Evolutionary conservation across 768 basidiomycete species (phyloP).

Genomic region (Chlorophyllum brunneum): DNA sequence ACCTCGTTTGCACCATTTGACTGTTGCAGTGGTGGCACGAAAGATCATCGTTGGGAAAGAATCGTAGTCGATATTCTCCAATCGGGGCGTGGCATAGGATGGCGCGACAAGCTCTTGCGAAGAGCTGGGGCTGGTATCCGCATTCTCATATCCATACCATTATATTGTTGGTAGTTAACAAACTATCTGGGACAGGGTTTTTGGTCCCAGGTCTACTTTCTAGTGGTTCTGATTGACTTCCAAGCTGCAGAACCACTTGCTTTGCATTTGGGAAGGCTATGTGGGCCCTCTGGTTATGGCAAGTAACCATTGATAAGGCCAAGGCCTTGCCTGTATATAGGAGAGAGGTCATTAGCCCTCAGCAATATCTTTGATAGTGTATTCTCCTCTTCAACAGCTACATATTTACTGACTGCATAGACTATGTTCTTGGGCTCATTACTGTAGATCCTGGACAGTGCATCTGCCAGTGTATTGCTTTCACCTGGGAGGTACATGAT

Average conservation of each 20-base stretch:
- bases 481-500: conserved; percentile 24
- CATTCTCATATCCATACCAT: too few species aligned
- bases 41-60: too few species aligned
- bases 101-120: too few species aligned
- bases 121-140: too few species aligned
- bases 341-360: neutral
- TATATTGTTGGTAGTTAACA: too few species aligned
- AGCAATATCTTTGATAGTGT: neutral
- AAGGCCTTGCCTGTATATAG: neutral
- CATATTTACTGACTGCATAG: conserved; percentile 3
- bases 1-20: too few species aligned
- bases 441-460: conserved; percentile 26
- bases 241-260: conserved; percentile 7
- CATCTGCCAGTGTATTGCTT: conserved; percentile 31
- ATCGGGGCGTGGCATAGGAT: too few species aligned
- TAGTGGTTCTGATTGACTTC: conserved; percentile 1
- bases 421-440: conserved; percentile 12
- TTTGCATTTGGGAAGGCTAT: conserved; percentile 4
- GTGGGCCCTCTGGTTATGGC: neutral
- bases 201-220: neutral
- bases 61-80: too few species aligned
- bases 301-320: neutral
- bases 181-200: neutral
- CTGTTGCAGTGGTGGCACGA: too few species aligned
- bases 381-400: neutral